A percentile compares a stretch with the other conserved stretches of the same genome.
phyloP scores from a whole-genome alignment of 2,329 filamentous ascomycete species.

The Aureobasidium uvarum region DNA sequence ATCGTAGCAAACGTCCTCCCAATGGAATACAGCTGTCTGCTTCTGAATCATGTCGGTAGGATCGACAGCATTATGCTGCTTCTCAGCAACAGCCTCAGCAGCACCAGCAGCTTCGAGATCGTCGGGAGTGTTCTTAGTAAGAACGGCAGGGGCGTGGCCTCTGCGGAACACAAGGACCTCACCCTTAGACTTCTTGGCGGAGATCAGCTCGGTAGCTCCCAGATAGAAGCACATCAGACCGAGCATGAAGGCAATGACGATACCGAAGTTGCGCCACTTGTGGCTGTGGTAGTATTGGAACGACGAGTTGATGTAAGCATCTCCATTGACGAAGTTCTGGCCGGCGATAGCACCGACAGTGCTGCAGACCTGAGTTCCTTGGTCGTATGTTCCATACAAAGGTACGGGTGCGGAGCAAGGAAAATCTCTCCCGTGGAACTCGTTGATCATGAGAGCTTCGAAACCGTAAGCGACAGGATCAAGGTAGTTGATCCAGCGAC shows the following conservation, averaged over 20 bases:
- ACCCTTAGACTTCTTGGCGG: conserved; percentile 52
- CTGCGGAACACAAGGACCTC: conserved; percentile 51
- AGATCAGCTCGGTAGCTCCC: conserved; percentile 48
- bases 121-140: conserved; percentile 37
- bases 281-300: conserved; percentile 40
- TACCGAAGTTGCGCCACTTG: conserved; percentile 51
- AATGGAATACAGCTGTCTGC: conserved; percentile 49
- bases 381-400: conserved; percentile 40
- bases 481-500: conserved; percentile 76
- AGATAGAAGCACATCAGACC: conserved; percentile 46
- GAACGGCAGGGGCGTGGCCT: conserved; percentile 43
- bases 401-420: conserved; percentile 49
- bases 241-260: conserved; percentile 48
- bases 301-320: conserved; percentile 38
- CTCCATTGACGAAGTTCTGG: conserved; percentile 41
- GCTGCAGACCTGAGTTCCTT: conserved; percentile 42
- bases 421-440: conserved; percentile 68
- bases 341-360: conserved; percentile 46
- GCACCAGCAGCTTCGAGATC: conserved; percentile 31
- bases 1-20: conserved; percentile 57
- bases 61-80: conserved; percentile 31
- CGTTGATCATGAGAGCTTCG: conserved; percentile 69
- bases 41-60: conserved; percentile 43
- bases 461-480: conserved; percentile 79
- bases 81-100: conserved; percentile 26